Base-by-base conservation (phyloP, 257 asterid genomes). In the Craterostigma plantagineum region DNA sequence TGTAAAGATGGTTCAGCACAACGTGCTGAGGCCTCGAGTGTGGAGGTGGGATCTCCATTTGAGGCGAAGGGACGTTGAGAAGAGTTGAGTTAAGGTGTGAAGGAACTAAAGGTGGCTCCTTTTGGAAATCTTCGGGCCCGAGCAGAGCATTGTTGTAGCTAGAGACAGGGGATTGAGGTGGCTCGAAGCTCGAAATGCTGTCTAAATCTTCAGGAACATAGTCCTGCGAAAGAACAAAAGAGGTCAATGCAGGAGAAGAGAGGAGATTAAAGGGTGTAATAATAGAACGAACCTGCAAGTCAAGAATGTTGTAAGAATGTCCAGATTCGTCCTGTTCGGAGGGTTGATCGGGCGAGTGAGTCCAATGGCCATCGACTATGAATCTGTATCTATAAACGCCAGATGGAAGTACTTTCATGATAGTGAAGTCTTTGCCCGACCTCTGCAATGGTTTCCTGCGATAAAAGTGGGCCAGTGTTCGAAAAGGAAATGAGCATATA, bases 361-460 rank as follows among this genome's bases (percentile, higher is more conserved):
- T 79, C 83, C 81, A 69, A 35, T 79, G 84, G 35, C 96, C 99
- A 69, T 90, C 99, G 35, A 90, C 94, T 42, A 75, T 49, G 57
- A 90, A 90, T 65, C 99, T 77, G 46, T 79, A 90, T 42, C 73
- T 91, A 59, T 79, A 90, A 59, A 90, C 91, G 43, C 99, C 99
- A 0, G 92, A 79, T 51, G 92, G 85, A 51, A 90, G 92, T 45
- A 90, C 92, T 65, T 79, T 90, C 94, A 90, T 69, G 54, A 90
- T 75, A 56, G 94, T 80, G 74, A 90, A 90, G 71, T 90, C 99
- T 71, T 83, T 90, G 42, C 99, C 99, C 0, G 94, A 80, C 64
- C 64, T 77, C 73, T 83, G 92, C 79, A 90, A 63, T 10, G 63
- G 76, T 60, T 77, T 81, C 75, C 99, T 90, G 79, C 30, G 6